phyloP scores from a whole-genome alignment of 176 grass and related monocot genomes.

The Melocanna baccifera region DNA sequence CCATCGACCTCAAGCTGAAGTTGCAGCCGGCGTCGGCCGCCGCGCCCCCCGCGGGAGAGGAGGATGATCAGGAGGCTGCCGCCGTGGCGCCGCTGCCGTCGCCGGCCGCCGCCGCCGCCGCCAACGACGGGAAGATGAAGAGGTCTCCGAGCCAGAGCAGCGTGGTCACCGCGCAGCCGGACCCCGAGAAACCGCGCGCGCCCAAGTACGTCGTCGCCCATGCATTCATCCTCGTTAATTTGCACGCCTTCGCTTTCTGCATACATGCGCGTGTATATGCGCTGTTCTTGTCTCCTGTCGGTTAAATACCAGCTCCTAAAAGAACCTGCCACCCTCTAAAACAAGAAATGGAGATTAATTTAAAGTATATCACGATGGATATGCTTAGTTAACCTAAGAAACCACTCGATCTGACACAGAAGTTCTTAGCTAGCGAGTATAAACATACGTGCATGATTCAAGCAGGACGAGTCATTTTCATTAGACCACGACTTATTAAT shows the following conservation, averaged over 20 bases:
- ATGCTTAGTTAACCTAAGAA: background rate
- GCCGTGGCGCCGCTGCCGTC: background rate
- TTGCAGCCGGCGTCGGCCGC: slow-evolving; percentile 18
- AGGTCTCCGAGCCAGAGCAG: slow-evolving; percentile 52
- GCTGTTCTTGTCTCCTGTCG: background rate
- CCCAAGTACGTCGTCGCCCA: slow-evolving; percentile 54
- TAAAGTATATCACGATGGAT: background rate
- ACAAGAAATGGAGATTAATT: background rate
- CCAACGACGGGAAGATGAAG: slow-evolving; percentile 40
- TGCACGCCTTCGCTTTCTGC: background rate
- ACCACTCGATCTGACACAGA: background rate
- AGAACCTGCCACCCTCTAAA: background rate
- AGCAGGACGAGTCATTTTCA: background rate
- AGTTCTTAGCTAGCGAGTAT: background rate
- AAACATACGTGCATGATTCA: background rate
- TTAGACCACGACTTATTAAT: background rate
- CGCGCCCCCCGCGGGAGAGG: background rate
- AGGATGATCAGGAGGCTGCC: background rate
- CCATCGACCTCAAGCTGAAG: slow-evolving; percentile 78
- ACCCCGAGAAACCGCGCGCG: slow-evolving; percentile 77
- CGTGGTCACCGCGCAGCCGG: slow-evolving; percentile 37
- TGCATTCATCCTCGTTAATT: background rate
- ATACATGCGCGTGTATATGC: background rate
- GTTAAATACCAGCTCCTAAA: background rate
- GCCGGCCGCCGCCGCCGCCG: background rate